Base-by-base conservation (phyloP, 2,329 filamentous ascomycete species). In the Arachnopeziza araneosa region DNA sequence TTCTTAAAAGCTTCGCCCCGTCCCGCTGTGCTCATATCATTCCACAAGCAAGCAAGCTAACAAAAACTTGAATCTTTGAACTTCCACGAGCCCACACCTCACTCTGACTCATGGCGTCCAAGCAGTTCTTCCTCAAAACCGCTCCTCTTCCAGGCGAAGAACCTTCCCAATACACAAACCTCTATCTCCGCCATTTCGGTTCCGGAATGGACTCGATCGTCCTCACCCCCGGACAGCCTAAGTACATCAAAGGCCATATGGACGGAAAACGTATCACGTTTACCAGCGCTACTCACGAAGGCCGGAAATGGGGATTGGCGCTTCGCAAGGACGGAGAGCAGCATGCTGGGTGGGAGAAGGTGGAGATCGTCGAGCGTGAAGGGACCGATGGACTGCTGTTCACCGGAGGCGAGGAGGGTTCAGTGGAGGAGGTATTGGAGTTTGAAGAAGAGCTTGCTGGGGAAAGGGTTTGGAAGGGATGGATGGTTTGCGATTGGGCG, bases 301-400 rank as follows among this genome's bases (percentile, higher is more conserved):
- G 55, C 22, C 44, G 55, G 10, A 7, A 52, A 44, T 57, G 55
- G 49, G 55, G 55, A 44, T 23, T 57, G 55, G 22, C 48, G 21
- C 48, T 52, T 36, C 50, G 48, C 24, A 57, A 22, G 23, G 49
- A 57, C n/a, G 55, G 55, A 52, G 55, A 24, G 4, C 48, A 57
- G 49, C 55, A 24, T 8, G 55, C 55, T 36, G 55, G 49, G 24
- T 57, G 55, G 55, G 55, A 57, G 55, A 57, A 57, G 21, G 55
- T 57, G 49, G 55, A 57, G 48, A 57, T 57, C 23, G 55, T 57
- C 1, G 55, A 57, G 23, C 19, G 36, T 57, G 55, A 24, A 2
- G 55, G 55, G 49, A 51, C 24, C 21, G 48, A 52, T 51, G 55
- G 55, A 22, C 32, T 57, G 5, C 4, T 57, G 23, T 57, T 57